A percentile compares a stretch with the other conserved stretches of the same genome.
phyloP scores from a whole-genome alignment of 305 asterid species.

The Fraxinus angustifolia region DNA sequence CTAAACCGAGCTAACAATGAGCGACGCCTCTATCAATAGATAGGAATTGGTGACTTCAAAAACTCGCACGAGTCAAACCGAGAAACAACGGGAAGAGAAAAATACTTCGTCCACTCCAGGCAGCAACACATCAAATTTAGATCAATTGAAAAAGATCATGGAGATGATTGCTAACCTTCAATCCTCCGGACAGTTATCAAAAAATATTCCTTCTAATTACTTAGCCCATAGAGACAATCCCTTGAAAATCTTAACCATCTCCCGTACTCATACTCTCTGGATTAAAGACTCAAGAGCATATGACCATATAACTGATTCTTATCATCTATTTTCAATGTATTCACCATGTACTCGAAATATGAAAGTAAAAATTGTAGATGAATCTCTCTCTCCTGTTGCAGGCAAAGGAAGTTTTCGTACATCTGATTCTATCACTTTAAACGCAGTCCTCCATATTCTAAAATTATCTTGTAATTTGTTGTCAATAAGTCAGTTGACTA shows the following conservation, averaged over 20 bases:
- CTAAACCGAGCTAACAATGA: background rate
- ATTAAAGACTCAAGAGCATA: background rate
- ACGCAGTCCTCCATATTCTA: background rate
- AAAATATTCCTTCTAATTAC: background rate
- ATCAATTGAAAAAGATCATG: too few relatives aligned
- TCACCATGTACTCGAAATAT: background rate
- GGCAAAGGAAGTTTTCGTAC: background rate
- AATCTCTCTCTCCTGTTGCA: background rate
- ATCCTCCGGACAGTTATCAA: background rate
- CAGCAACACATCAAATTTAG: background rate
- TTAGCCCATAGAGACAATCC: background rate
- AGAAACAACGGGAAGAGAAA: background rate
- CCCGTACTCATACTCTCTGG: background rate
- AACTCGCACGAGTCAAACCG: background rate
- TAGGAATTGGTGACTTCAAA: background rate
- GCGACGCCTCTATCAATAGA: background rate
- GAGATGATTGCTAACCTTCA: background rate
- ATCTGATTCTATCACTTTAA: background rate
- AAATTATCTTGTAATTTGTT: background rate
- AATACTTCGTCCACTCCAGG: background rate
- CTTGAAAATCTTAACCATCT: background rate
- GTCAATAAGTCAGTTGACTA: background rate
- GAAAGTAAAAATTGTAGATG: background rate
- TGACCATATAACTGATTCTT: background rate
- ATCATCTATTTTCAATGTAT: background rate